Percentiles rank a stretch among this genome's conserved stretches.
Evolutionary conservation across 176 grass and related monocot species (phyloP).

Genomic region (Lolium rigidum): DNA sequence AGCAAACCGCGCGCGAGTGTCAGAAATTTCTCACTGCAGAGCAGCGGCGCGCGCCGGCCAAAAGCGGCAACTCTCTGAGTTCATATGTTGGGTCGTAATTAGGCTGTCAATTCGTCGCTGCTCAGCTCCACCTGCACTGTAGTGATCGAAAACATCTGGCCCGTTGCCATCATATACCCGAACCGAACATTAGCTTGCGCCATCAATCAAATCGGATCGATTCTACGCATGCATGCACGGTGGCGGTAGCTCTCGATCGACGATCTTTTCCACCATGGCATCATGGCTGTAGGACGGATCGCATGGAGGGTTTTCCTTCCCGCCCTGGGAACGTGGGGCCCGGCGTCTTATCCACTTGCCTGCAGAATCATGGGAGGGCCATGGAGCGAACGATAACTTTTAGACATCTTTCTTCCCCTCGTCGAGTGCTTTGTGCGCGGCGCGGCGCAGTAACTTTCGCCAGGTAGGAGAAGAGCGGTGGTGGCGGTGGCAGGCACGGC

Average conservation of each 20-base stretch:
- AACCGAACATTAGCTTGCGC: neutral
- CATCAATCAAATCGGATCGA: conserved; percentile 18
- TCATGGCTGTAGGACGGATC: neutral
- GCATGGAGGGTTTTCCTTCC: conserved; percentile 4
- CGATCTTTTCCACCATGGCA: conserved; percentile 21
- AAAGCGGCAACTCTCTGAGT: neutral
- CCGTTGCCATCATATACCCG: neutral
- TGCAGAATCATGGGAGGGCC: conserved; percentile 44
- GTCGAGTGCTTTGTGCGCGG: conserved; percentile 43
- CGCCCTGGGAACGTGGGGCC: conserved; percentile 21
- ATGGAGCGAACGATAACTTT: conserved; percentile 27
- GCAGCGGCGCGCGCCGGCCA: no score
- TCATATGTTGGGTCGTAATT: conserved; percentile 1
- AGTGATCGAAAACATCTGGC: neutral
- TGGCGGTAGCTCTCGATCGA: neutral
- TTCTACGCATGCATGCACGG: neutral
- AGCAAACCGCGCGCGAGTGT: neutral
- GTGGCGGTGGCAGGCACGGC: neutral
- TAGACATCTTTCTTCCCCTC: conserved; percentile 29
- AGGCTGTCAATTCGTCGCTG: neutral
- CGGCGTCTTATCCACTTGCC: conserved; percentile 48
- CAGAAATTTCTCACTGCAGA: no score
- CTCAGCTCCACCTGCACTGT: neutral
- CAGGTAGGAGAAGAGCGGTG: conserved; percentile 10
- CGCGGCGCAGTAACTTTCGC: conserved; percentile 39